Conservation (phyloP, 2,329 filamentous ascomycete species). For the Sporothrix luriei region DNA sequence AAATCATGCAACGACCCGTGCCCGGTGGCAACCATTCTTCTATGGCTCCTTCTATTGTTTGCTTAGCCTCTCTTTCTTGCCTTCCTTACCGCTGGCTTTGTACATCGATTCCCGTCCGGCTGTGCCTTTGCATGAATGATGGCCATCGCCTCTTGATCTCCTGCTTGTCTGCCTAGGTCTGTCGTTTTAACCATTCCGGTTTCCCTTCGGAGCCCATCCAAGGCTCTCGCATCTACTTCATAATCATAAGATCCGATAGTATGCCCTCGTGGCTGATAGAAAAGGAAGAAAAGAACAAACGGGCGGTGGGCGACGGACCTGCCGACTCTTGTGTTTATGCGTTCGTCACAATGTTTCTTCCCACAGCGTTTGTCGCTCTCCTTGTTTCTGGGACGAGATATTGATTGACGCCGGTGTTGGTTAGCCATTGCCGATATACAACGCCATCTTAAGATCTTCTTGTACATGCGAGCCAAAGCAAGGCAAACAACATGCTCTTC, state of each 20-base stretch:
- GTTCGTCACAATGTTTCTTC: conserved; percentile 17
- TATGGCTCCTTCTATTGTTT: not conserved
- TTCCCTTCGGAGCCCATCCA: not conserved
- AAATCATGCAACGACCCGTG: not conserved
- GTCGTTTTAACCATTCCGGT: not conserved
- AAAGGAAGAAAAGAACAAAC: not conserved
- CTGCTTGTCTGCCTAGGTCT: not conserved
- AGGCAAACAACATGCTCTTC: not conserved
- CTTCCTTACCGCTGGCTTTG: not conserved
- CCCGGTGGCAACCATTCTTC: not conserved
- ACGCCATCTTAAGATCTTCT: not conserved
- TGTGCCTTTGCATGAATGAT: conserved; percentile 22
- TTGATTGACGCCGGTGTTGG: not conserved
- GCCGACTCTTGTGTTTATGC: conserved; percentile 19
- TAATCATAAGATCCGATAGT: conserved; percentile 22
- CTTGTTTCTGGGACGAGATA: not conserved
- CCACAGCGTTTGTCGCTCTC: not conserved
- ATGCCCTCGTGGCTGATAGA: conserved; percentile 23
- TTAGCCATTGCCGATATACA: not conserved
- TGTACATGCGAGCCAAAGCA: not conserved
- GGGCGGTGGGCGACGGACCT: not conserved
- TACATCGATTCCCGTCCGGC: not conserved
- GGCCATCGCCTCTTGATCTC: not conserved
- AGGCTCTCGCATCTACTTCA: not conserved
- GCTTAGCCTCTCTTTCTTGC: too few species aligned